Conservation (phyloP, 495 filamentous ascomycete species). For the Glutinoglossum americanum region DNA sequence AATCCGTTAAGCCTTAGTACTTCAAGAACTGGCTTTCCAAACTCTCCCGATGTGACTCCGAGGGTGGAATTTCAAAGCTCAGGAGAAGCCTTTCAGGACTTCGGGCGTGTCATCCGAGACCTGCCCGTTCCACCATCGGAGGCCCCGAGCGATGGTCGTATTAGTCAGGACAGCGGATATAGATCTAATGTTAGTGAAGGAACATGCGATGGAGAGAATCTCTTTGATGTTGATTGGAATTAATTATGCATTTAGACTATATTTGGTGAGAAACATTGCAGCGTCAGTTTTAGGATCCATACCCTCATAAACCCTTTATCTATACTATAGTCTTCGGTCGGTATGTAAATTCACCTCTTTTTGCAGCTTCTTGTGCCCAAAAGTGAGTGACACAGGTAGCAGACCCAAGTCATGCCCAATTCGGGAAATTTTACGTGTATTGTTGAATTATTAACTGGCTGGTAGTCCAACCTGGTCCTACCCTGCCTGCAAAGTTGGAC, state of each 20-base stretch:
- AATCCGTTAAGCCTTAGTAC: background rate
- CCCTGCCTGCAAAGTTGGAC: too few relatives aligned
- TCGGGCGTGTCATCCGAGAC: background rate
- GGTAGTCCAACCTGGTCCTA: too few relatives aligned
- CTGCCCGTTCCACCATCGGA: background rate
- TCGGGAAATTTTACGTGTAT: too few relatives aligned
- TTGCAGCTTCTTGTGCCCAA: too few relatives aligned
- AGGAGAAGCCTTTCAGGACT: background rate
- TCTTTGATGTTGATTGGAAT: background rate
- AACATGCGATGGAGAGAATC: background rate
- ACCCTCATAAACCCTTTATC: too few relatives aligned
- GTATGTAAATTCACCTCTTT: too few relatives aligned
- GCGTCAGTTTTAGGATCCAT: background rate
- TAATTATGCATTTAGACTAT: background rate
- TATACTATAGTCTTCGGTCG: too few relatives aligned
- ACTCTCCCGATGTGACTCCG: background rate
- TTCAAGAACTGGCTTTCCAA: background rate
- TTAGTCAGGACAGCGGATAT: background rate
- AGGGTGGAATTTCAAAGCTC: background rate
- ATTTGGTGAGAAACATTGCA: background rate
- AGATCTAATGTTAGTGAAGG: background rate
- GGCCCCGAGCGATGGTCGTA: background rate
- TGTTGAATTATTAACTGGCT: too few relatives aligned
- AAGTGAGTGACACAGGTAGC: too few relatives aligned
- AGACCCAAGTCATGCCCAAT: too few relatives aligned